These are phyloP conservation scores for Gomphus sp. DNA, from an alignment of 1,284 basidiomycete genomes.

Conservation along the genomic window DNA sequence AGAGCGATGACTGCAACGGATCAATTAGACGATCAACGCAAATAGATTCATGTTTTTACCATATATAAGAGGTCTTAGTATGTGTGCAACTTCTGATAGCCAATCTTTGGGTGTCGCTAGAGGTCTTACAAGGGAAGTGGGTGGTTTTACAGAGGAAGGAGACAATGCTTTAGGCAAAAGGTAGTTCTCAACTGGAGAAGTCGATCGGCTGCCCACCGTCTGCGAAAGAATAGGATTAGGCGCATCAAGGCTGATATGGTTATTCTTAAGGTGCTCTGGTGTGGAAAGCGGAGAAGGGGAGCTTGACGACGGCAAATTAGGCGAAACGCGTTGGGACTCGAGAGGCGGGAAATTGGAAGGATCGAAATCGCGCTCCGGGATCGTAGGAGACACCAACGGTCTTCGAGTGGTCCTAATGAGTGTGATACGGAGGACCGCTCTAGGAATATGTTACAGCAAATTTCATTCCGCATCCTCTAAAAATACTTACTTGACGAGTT, in stretches of 20 bases:
- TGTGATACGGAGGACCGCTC: conserved; percentile 61
- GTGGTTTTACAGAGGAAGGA: conserved; percentile 58
- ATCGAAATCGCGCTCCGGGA: conserved; percentile 83
- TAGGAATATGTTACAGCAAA: conserved; percentile 23
- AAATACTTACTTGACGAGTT: conserved; percentile 62
- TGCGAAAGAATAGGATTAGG: conserved; percentile 47
- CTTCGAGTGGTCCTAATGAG: conserved; percentile 65
- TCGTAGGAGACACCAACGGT: conserved; percentile 64
- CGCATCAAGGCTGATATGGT: conserved; percentile 51
- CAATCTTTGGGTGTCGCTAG: conserved; percentile 60
- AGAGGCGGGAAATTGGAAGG: conserved; percentile 53
- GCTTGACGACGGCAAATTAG: conserved; percentile 45
- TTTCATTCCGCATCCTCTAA: background rate
- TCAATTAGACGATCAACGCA: background rate
- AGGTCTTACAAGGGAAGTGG: conserved; percentile 50
- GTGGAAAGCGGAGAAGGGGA: conserved; percentile 40
- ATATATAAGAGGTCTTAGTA: conserved; percentile 63
- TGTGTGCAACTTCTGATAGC: conserved; percentile 58
- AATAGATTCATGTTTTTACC: conserved; percentile 33
- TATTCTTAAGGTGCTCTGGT: conserved; percentile 71
- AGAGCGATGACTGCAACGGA: conserved; percentile 20
- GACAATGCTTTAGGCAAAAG: conserved; percentile 71
- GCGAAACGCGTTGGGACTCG: conserved; percentile 38
- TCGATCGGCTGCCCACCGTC: conserved; percentile 39
- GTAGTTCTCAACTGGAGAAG: conserved; percentile 61